phyloP scores from a whole-genome alignment of 2,329 filamentous ascomycete genomes.

The Fusarium begoniae region DNA sequence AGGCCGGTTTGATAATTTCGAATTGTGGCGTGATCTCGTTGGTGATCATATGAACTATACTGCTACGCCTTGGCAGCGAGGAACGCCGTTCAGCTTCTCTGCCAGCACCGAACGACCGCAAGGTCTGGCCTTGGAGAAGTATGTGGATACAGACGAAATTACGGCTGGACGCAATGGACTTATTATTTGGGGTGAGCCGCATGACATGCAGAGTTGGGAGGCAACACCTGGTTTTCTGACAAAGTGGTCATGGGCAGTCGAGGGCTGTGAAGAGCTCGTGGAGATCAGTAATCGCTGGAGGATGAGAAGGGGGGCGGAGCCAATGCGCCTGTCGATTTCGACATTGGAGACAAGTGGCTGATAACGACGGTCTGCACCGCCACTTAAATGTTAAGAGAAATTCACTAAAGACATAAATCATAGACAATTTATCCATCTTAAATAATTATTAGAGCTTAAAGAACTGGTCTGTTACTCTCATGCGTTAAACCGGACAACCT shows the following conservation, averaged over 20 bases:
- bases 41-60: neutral
- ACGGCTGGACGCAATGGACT: neutral
- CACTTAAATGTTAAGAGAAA: fast-evolving
- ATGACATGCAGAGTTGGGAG: neutral
- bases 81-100: neutral
- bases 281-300: neutral
- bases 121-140: fast-evolving
- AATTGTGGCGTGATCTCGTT: neutral
- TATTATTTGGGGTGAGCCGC: neutral
- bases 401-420: fast-evolving
- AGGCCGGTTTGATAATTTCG: neutral
- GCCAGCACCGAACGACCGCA: fast-evolving
- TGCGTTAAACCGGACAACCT: neutral
- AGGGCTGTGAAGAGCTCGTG: neutral
- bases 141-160: neutral
- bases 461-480: neutral
- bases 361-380: fast-evolving
- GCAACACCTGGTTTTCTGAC: neutral
- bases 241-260: neutral
- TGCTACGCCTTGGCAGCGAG: neutral
- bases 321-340: conserved; percentile 41
- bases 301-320: neutral
- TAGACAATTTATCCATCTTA: fast-evolving
- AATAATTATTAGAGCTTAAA: neutral
- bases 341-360: fast-evolving